Evolutionary conservation across 805 yeast genomes (phyloP), one percentile per base, ranked within the genome.

Genomic region (Saturnispora sanitii): DNA sequence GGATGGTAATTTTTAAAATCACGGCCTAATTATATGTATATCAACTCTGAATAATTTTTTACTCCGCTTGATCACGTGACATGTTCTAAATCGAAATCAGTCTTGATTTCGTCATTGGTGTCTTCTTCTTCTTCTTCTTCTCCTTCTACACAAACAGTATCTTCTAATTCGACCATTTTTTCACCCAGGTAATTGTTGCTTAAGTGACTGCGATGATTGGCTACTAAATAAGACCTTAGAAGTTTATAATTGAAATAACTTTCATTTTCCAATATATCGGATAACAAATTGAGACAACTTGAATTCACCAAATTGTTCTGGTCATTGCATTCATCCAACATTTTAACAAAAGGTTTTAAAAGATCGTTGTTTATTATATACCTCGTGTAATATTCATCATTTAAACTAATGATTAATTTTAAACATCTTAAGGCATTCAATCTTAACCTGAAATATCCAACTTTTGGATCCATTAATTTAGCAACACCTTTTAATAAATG

Each of bases 241-340:
- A 50, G 27, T 32, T 47, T 47, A 33, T 49, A 51, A 35, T 56
- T 57, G 16, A 35, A 18, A 6, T 45, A 40, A 4, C 38, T 34
- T 9, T 46, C 37, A 37, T 56, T 49, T 9, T 54, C 54, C 4
- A 45, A 15, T 3, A 60, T 38, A 8, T 51, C 22, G 26, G 48
- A 46, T 31, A 60, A 37, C 19, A 88, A 64, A 54, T 82, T 87
- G 35, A 86, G 64, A 47, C 90, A 72, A 5, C 88, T 72, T 0
- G 96, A 86, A 52, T 77, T 82, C 3, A 82, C 70, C 44, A 87
- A 60, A 53, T 79, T 82, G 54, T 82, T 77, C 29, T 61, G 59
- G 23, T 65, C 59, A 6, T 69, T 63, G 8, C 75, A 71, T 12
- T 64, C 68, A 18, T 64, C 59, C 45, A 82, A 65, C 37, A 75